phyloP scores from a whole-genome alignment of 306 rosid genomes.

The Oemleria cerasiformis region DNA sequence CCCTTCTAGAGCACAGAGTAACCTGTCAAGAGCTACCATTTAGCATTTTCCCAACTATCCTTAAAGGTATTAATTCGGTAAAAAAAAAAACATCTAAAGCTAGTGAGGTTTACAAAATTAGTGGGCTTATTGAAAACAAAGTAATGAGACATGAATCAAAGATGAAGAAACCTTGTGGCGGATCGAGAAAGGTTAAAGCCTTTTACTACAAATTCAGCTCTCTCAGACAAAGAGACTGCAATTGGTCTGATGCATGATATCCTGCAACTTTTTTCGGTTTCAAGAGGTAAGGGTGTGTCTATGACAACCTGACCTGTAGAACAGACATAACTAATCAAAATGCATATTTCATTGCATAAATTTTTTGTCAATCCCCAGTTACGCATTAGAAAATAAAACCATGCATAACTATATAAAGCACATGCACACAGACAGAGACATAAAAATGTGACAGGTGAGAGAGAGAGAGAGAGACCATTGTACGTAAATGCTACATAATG shows the following conservation, averaged over 20 bases:
- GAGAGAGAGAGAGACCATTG: constrained; percentile 48
- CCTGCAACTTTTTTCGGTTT: constrained; percentile 45
- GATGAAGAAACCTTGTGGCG: constrained; percentile 50
- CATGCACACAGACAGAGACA: background rate
- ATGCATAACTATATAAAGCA: background rate
- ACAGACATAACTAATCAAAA: constrained; percentile 4
- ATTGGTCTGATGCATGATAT: constrained; percentile 73
- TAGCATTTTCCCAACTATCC: background rate
- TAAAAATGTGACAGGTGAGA: background rate
- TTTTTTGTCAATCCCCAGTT: background rate
- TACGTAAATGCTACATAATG: constrained; percentile 64
- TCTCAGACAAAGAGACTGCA: constrained; percentile 62
- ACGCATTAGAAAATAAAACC: background rate
- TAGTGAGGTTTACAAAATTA: background rate
- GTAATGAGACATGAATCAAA: background rate
- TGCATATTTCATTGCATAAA: background rate
- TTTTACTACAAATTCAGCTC: constrained; percentile 64
- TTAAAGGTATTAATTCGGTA: background rate
- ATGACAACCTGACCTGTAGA: constrained; percentile 73
- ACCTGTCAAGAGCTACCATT: constrained; percentile 43
- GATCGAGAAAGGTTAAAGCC: constrained; percentile 61
- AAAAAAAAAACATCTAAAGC: background rate
- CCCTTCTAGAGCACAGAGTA: constrained; percentile 87
- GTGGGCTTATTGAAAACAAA: background rate
- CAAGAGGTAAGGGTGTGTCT: constrained; percentile 60